Conservation (phyloP, 495 filamentous ascomycete species). For the Xylaria flabelliformis region DNA sequence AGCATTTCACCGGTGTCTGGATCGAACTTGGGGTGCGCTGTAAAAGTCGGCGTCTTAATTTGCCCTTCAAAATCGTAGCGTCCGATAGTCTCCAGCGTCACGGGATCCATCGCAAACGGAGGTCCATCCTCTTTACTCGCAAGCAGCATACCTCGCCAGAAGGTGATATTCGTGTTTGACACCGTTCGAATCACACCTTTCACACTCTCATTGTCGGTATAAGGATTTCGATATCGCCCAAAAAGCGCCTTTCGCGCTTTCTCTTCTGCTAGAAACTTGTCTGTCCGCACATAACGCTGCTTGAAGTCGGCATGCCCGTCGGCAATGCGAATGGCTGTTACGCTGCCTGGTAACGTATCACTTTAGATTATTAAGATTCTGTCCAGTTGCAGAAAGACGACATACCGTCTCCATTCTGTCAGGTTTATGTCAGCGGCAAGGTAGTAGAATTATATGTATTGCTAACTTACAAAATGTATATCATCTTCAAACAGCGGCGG, state of each 20-base stretch:
- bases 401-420: constrained; percentile 41
- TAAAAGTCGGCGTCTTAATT: constrained; percentile 59
- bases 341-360: constrained; percentile 41
- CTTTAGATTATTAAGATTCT: background rate
- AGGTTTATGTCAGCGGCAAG: background rate
- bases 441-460: background rate
- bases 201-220: constrained; percentile 59
- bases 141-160: constrained; percentile 58
- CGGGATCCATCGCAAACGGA: constrained; percentile 63
- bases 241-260: constrained; percentile 50
- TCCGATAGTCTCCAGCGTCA: constrained; percentile 61
- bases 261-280: constrained; percentile 53
- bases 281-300: constrained; percentile 61
- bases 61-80: constrained; percentile 65
- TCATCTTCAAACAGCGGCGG: constrained; percentile 62
- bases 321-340: constrained; percentile 60
- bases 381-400: background rate
- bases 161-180: constrained; percentile 62
- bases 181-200: constrained; percentile 56
- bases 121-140: constrained; percentile 63
- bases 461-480: constrained; percentile 49
- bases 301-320: constrained; percentile 57
- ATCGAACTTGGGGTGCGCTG: constrained; percentile 68
- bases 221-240: constrained; percentile 62
- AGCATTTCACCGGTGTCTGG: constrained; percentile 63